A percentile compares a stretch with the other conserved stretches of the same genome.
Conservation (phyloP, 495 filamentous ascomycete species). For the Elaphomyces granulatus region DNA sequence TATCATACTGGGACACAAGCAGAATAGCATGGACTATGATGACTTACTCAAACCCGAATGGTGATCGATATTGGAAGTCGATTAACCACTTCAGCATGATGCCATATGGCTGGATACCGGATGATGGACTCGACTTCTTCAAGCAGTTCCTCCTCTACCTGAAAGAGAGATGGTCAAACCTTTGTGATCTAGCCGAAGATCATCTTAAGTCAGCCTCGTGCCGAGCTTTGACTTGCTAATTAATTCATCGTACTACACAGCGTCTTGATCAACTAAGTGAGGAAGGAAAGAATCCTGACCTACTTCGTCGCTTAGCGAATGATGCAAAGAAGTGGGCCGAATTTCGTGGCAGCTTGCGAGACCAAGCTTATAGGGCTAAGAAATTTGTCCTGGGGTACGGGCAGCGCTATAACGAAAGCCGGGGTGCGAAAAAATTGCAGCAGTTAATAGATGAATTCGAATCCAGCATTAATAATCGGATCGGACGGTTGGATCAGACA, state of each 20-base stretch:
- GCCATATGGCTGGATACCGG: slow-evolving; percentile 11
- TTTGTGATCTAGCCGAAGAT: slow-evolving; percentile 4
- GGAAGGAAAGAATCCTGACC: slow-evolving; percentile 3
- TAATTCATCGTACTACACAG: background rate
- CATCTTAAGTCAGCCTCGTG: slow-evolving; percentile 1
- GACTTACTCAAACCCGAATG: background rate
- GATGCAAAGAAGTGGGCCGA: slow-evolving; percentile 13
- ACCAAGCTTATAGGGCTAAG: slow-evolving; percentile 7
- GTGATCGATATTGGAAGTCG: slow-evolving; percentile 2
- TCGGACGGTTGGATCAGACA: slow-evolving; percentile 12
- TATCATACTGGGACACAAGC: background rate
- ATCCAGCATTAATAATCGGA: slow-evolving; percentile 5
- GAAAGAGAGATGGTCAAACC: slow-evolving; percentile 8
- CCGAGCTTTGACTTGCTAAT: background rate
- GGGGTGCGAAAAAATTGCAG: background rate
- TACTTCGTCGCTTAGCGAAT: slow-evolving; percentile 5
- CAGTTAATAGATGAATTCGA: slow-evolving; percentile 7
- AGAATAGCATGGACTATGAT: slow-evolving; percentile 1
- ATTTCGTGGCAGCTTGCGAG: slow-evolving; percentile 7
- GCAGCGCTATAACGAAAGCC: slow-evolving; percentile 6
- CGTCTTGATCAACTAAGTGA: slow-evolving; percentile 1
- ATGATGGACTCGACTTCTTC: slow-evolving; percentile 10
- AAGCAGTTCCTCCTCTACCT: slow-evolving; percentile 9
- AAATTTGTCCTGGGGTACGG: slow-evolving; percentile 10
- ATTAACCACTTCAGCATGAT: slow-evolving; percentile 12